These are phyloP conservation scores for Alternaria arborescens DNA, from an alignment of 2,329 filamentous ascomycete species.

Conservation along the genomic window DNA sequence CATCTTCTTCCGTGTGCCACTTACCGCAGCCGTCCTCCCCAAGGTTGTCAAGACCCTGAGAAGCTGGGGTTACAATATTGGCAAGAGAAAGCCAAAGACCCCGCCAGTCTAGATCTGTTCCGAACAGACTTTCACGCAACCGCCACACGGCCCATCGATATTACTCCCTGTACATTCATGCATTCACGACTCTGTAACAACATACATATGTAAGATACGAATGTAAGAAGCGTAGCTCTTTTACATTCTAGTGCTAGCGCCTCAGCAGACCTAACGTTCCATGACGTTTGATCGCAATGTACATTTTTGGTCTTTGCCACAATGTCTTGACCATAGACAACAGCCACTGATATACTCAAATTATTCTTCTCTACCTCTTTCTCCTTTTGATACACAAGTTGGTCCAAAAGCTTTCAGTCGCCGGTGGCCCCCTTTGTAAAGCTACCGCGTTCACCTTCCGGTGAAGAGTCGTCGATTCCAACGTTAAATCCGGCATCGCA, in stretches of 20 bases:
- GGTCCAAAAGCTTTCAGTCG: too few species aligned
- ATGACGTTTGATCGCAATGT: background rate
- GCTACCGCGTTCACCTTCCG: background rate
- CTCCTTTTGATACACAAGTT: too few species aligned
- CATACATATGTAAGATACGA: conserved; percentile 18
- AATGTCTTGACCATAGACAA: background rate
- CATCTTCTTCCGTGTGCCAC: conserved; percentile 92
- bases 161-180: conserved; percentile 16
- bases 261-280: background rate
- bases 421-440: too few species aligned
- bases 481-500: background rate
- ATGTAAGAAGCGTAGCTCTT: conserved; percentile 1
- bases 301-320: background rate
- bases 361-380: background rate
- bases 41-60: conserved; percentile 92
- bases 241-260: background rate
- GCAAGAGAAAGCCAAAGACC: conserved; percentile 68
- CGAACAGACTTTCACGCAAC: background rate
- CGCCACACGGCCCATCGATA: background rate
- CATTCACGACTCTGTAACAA: conserved; percentile 21
- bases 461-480: background rate
- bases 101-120: background rate
- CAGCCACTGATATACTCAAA: background rate
- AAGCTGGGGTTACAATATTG: conserved; percentile 94
- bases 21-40: conserved; percentile 88